Evolutionary conservation across 495 filamentous ascomycete species (phyloP).

Genomic region (Xylaria acuta): DNA sequence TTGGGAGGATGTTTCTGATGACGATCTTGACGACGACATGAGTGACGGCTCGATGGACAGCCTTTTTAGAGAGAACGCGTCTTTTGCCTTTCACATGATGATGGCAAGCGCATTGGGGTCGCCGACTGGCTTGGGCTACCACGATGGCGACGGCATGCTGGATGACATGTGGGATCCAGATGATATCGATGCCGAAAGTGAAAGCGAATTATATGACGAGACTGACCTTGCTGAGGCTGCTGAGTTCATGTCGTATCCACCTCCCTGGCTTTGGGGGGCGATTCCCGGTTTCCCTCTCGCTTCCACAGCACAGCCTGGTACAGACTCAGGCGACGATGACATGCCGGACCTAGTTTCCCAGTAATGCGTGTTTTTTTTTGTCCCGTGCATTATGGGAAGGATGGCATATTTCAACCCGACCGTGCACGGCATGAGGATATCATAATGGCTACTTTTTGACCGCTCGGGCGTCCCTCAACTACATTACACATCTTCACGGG

Average conservation of each 20-base stretch:
- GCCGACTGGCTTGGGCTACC: neutral
- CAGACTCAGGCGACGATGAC: neutral
- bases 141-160: neutral
- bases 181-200: neutral
- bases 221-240: neutral
- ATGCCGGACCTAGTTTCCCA: neutral
- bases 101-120: neutral
- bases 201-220: neutral
- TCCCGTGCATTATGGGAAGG: neutral
- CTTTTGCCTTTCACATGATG: constrained; percentile 3
- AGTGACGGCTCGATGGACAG: neutral
- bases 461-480: neutral
- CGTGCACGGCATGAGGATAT: neutral
- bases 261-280: neutral
- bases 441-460: neutral
- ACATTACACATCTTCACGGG: neutral
- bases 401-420: neutral
- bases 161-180: neutral
- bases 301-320: neutral
- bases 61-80: neutral
- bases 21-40: constrained; percentile 10
- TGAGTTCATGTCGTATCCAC: neutral
- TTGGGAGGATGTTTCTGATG: constrained; percentile 20
- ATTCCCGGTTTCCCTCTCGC: neutral
- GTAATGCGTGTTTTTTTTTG: neutral